Evolutionary conservation across 2,329 filamentous ascomycete genomes (phyloP), one percentile per base, ranked within the genome.

Genomic region (Fusarium sacchari): DNA sequence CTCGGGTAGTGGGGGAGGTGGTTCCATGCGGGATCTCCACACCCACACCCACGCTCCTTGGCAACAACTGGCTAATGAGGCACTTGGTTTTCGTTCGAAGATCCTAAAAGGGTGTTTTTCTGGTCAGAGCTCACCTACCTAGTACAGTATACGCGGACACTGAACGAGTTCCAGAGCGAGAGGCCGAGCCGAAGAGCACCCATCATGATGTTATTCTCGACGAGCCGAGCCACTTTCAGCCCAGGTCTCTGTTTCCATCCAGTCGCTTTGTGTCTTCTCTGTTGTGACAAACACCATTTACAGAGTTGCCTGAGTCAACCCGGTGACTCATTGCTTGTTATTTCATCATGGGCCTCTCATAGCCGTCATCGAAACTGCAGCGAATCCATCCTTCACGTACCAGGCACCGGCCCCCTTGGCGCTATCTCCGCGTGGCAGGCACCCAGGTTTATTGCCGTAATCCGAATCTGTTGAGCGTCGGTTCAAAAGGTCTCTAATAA

Each of bases 401-500:
- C 34, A 60, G 50, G 46, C 30, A 50, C 67, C 57, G 42, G 53
- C 53, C 62, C 55, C 47, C 40, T 50, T 71, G 60, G 47, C 57
- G 46, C 59, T 56, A 60, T 72, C 71, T 62, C 57, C 67, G 71
- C 42, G 37, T 52, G 56, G 47, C 56, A 65, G 64, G 60, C 52
- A 61, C 34, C 55, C 57, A 50, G 50, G 55, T 37, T 60, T 60
- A 42, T 59, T 72, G 72, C 72, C 72, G 72, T 74, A 56, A 63
- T 59, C 72, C 72, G 72, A 65, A 42, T 49, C 55, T 67, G 56
- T 72, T 44, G 59, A 63, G 49, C 18, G 26, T 30, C 43, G 17
- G 53, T 53, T 55, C 50, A 49, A 32, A 53, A 46, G 37, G 47
- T 26, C 57, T 30, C 60, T 40, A 30, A 34, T 34, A 20, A 39